Percentiles rank a stretch among this genome's conserved stretches.
Evolutionary conservation across 2,329 filamentous ascomycete species (phyloP).

Genomic region (Pseudovirgaria hyperparasitica): DNA sequence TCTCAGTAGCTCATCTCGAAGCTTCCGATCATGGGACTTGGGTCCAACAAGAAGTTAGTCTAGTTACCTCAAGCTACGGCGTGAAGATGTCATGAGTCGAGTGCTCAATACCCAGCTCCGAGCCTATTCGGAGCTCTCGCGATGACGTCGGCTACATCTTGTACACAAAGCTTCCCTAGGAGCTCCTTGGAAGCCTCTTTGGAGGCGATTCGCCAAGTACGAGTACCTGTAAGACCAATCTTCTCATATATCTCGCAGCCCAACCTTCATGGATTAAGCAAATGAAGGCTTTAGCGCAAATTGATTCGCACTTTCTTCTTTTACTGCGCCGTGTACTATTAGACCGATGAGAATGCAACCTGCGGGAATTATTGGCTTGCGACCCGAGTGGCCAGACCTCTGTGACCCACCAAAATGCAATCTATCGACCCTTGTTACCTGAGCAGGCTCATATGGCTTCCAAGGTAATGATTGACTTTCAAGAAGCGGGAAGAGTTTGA

Average conservation of each 20-base stretch:
- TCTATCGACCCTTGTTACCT: conserved; percentile 1
- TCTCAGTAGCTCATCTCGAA: background rate
- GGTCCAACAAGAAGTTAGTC: conserved; percentile 17
- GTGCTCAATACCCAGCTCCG: conserved; percentile 10
- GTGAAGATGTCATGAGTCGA: conserved; percentile 36
- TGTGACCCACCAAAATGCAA: conserved; percentile 1
- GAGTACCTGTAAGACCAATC: background rate
- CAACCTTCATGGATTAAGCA: conserved; percentile 1
- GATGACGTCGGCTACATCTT: conserved; percentile 34
- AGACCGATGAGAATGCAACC: conserved; percentile 2
- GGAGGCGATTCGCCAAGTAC: conserved; percentile 18
- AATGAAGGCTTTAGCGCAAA: conserved; percentile 1
- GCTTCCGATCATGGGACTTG: too few species aligned
- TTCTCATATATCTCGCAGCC: conserved; percentile 2
- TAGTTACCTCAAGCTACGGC: conserved; percentile 33
- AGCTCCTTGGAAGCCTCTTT: conserved; percentile 21
- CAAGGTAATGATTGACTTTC: background rate
- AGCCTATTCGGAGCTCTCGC: conserved; percentile 11
- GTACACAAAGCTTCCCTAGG: conserved; percentile 33
- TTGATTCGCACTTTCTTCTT: conserved; percentile 1
- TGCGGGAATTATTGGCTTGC: conserved; percentile 1
- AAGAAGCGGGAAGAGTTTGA: conserved; percentile 2
- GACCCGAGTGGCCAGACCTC: conserved; percentile 1
- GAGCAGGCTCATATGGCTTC: conserved; percentile 2
- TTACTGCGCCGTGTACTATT: conserved; percentile 2